Percentiles rank a stretch among this genome's conserved stretches.
These are phyloP conservation scores for Coix lacrymajobi DNA, from an alignment of 176 grass and related monocot species.

Conservation along the genomic window DNA sequence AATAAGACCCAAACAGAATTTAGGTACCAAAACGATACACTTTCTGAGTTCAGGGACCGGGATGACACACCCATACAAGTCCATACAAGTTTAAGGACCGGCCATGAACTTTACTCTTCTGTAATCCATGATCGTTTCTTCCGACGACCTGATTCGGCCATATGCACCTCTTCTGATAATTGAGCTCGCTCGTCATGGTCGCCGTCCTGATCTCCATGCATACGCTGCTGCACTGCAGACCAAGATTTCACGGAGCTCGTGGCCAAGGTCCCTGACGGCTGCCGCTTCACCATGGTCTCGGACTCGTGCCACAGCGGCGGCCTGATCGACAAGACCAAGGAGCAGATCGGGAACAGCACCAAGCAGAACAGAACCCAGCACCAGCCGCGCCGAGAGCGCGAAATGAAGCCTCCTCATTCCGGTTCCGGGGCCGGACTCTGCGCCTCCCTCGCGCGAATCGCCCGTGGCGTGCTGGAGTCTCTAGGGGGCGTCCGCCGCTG, in stretches of 20 bases:
- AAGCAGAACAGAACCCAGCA: slow-evolving; percentile 27
- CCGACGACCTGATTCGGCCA: not conserved
- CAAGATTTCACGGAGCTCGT: slow-evolving; percentile 85
- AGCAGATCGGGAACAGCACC: slow-evolving; percentile 81
- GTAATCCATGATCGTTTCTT: not conserved
- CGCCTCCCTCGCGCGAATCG: slow-evolving; percentile 29
- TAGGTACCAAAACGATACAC: too few relatives aligned
- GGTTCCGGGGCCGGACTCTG: slow-evolving; percentile 12
- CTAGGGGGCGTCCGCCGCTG: slow-evolving; percentile 32
- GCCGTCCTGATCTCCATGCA: not conserved
- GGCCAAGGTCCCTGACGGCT: slow-evolving; percentile 54
- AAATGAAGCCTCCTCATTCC: not conserved
- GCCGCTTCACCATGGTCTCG: slow-evolving; percentile 67
- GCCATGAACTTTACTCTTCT: too few relatives aligned
- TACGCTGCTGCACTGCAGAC: slow-evolving; percentile 29
- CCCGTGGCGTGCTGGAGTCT: slow-evolving; percentile 37
- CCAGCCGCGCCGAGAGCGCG: slow-evolving; percentile 13
- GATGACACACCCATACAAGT: too few relatives aligned
- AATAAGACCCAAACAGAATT: too few relatives aligned
- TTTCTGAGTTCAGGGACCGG: too few relatives aligned
- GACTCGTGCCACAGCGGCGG: slow-evolving; percentile 96
- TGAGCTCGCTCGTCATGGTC: not conserved
- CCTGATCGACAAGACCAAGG: slow-evolving; percentile 75
- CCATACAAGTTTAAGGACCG: too few relatives aligned
- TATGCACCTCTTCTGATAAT: not conserved